Percentiles rank a stretch among this genome's conserved stretches.
Conservation (phyloP, 805 yeast genomes). For the Kazachstania kunashirensis region DNA sequence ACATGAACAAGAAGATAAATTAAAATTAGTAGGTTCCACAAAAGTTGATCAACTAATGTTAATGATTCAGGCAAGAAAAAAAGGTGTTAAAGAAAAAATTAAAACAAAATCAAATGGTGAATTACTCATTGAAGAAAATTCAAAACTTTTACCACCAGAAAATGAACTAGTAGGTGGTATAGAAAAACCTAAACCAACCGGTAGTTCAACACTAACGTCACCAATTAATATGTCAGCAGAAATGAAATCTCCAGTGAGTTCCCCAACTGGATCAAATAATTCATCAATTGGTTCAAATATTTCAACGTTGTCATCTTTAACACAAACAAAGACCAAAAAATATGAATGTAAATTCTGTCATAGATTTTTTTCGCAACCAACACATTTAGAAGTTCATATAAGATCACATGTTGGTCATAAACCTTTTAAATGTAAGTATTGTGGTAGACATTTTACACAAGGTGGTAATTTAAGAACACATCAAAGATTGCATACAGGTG, state of each 20-base stretch:
- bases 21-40: slow-evolving; percentile 74
- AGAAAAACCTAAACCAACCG: slow-evolving; percentile 42
- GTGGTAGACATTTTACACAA: slow-evolving; percentile 78
- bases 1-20: slow-evolving; percentile 42
- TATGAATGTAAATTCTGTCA: slow-evolving; percentile 71
- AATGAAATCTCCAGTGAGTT: too few relatives aligned
- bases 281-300: too few relatives aligned
- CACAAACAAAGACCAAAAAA: slow-evolving; percentile 32
- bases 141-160: slow-evolving; percentile 46
- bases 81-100: slow-evolving; percentile 58
- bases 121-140: slow-evolving; percentile 41
- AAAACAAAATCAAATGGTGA: slow-evolving; percentile 63
- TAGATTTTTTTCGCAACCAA: slow-evolving; percentile 77
- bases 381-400: slow-evolving; percentile 83
- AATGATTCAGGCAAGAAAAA: slow-evolving; percentile 79
- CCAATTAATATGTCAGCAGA: too few relatives aligned
- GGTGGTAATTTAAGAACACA: slow-evolving; percentile 87
- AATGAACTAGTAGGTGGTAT: slow-evolving; percentile 71
- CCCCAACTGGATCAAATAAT: too few relatives aligned
- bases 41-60: slow-evolving; percentile 87
- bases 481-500: slow-evolving; percentile 80
- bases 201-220: not conserved
- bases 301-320: not conserved
- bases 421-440: slow-evolving; percentile 70
- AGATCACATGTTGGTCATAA: slow-evolving; percentile 80